Base-by-base conservation (phyloP, 1,284 basidiomycete genomes). In the Testicularia cyperi region DNA sequence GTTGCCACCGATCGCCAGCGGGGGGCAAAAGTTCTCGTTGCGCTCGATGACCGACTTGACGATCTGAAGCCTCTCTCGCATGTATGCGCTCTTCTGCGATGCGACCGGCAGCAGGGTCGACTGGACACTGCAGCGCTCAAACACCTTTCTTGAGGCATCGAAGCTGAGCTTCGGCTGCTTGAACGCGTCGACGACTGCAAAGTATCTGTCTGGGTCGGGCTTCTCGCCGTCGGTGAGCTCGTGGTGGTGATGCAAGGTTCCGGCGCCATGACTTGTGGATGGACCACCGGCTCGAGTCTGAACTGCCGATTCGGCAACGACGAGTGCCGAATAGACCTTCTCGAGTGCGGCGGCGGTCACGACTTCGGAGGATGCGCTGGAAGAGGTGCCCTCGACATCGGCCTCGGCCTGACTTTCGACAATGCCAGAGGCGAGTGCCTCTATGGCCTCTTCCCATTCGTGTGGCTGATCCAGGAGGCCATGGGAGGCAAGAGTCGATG, bases 111-210 rank as follows among this genome's bases (percentile, higher is more conserved):
- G 55, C n/a, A 70, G 38, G 10, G 57, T 56, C 2, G 63, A 26
- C 2, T 31, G 9, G 5, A 44, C 30, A 37, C 18, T 29, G 41
- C 36, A 15, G 47, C 46, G 41, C 66, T 90, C 88, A 68, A 94
- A 95, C 2, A 87, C 85, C 38, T 86, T 86, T 51, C 89, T 81
- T 65, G 92, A 86, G 18, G 82, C 80, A 25, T 91, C 90, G 84
- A 91, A 98, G 65, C 86, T 83, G 83, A 91, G 88, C 8, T 85
- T 80, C 0, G 94, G 94, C 89, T 97, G 95, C 26, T 92, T 87
- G 66, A 92, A 96, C 9, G 92, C 86, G 74, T 95, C 85, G 25
- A 97, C 81, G 47, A 97, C 81, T 60, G 85, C 84, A 35, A 98
- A 80, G 75, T 94, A 90, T 19, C 83, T 84, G 34, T 92, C 87